These are phyloP conservation scores for Cucurbita argyrosperma DNA, from an alignment of 306 rosid species.

Conservation along the genomic window DNA sequence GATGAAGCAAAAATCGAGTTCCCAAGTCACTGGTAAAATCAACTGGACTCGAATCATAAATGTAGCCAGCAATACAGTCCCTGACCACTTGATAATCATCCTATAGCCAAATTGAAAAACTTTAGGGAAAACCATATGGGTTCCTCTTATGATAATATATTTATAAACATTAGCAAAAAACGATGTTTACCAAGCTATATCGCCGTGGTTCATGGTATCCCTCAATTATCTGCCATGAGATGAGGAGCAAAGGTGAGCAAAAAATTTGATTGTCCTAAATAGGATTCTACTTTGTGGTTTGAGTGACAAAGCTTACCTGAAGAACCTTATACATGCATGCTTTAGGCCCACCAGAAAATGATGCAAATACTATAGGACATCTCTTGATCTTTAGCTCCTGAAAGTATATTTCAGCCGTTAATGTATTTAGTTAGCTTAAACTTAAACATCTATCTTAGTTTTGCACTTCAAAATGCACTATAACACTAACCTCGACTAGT, in stretches of 20 bases:
- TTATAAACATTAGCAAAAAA: not conserved
- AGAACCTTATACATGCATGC: slow-evolving; percentile 75
- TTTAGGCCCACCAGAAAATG: slow-evolving; percentile 89
- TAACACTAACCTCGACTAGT: slow-evolving; percentile 56
- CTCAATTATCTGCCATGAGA: slow-evolving; percentile 45
- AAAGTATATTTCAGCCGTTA: not conserved
- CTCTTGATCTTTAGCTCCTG: slow-evolving; percentile 67
- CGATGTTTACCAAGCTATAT: slow-evolving; percentile 43
- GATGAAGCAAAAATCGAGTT: slow-evolving; percentile 68
- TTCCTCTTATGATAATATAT: not conserved
- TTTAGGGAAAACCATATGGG: not conserved
- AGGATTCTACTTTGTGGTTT: not conserved
- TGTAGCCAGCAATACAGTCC: slow-evolving; percentile 69
- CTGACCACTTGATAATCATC: slow-evolving; percentile 61
- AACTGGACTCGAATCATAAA: slow-evolving; percentile 92
- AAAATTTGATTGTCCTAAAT: not conserved
- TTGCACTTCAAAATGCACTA: not conserved
- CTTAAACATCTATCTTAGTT: not conserved
- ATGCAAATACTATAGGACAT: slow-evolving; percentile 71
- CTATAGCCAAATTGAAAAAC: slow-evolving; percentile 17
- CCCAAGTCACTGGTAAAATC: slow-evolving; percentile 95
- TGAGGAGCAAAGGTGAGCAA: not conserved
- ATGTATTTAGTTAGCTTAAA: not conserved
- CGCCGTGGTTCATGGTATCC: slow-evolving; percentile 37
- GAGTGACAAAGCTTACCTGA: slow-evolving; percentile 43